Conservation (phyloP, 1,284 basidiomycete species). For the Boletellus deceptivus region DNA sequence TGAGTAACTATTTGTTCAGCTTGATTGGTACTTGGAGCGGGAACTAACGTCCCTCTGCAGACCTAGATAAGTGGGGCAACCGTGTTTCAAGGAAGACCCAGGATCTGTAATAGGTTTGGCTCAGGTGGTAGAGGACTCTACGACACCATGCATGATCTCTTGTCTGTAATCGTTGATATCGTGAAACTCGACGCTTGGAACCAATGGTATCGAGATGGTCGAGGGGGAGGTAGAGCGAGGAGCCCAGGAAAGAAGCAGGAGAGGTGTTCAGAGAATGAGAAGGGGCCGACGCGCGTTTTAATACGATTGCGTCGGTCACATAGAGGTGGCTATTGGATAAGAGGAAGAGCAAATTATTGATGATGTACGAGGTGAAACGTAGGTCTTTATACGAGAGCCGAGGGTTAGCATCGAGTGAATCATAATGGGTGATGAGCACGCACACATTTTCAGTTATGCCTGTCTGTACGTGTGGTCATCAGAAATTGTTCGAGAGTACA, state of each 20-base stretch:
- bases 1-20: too few relatives aligned
- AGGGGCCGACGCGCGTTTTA: slow-evolving; percentile 29
- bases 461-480: slow-evolving; percentile 59
- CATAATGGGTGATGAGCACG: slow-evolving; percentile 18
- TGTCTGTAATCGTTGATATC: too few relatives aligned
- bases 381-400: slow-evolving; percentile 48
- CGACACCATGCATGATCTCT: too few relatives aligned
- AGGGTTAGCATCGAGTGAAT: not conserved
- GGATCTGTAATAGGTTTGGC: too few relatives aligned
- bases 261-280: slow-evolving; percentile 68
- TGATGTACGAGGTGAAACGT: slow-evolving; percentile 55
- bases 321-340: slow-evolving; percentile 65
- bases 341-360: slow-evolving; percentile 64
- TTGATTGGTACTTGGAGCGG: too few relatives aligned
- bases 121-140: too few relatives aligned
- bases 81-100: too few relatives aligned
- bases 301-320: slow-evolving; percentile 52
- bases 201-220: slow-evolving; percentile 45
- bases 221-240: slow-evolving; percentile 62
- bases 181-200: too few relatives aligned
- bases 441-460: slow-evolving; percentile 64
- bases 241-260: slow-evolving; percentile 77
- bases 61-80: too few relatives aligned
- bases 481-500: slow-evolving; percentile 74
- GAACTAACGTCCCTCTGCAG: too few relatives aligned